Conservation (phyloP, 1,284 basidiomycete genomes). For the Ustanciosporium gigantosporum region DNA sequence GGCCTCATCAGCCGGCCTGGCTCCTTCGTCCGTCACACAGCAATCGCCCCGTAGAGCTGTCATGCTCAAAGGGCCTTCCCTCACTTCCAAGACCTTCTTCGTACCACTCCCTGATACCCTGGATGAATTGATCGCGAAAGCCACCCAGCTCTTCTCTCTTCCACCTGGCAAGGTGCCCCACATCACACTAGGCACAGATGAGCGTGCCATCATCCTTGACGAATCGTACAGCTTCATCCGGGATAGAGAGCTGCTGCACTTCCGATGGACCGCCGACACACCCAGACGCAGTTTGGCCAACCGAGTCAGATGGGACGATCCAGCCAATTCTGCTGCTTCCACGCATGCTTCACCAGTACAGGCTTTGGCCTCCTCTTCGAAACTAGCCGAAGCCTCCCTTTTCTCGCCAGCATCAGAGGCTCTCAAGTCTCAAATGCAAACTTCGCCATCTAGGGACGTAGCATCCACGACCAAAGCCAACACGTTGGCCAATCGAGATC, state of each 20-base stretch:
- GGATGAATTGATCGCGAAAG: constrained; percentile 47
- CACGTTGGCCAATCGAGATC: constrained; percentile 29
- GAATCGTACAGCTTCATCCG: constrained; percentile 53
- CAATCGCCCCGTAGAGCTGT: constrained; percentile 33
- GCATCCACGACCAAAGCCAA: constrained; percentile 23
- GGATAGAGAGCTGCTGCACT: constrained; percentile 52
- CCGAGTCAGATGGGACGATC: constrained; percentile 46
- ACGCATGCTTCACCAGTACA: constrained; percentile 4
- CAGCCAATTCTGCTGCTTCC: constrained; percentile 2
- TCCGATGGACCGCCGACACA: constrained; percentile 52
- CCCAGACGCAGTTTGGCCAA: constrained; percentile 34
- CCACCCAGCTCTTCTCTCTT: constrained; percentile 46
- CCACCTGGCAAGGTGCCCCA: constrained; percentile 52
- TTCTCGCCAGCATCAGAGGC: constrained; percentile 5
- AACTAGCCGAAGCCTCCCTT: constrained; percentile 1
- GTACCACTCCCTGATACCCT: constrained; percentile 46
- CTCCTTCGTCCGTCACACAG: neutral
- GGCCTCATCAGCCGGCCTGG: too few relatives aligned
- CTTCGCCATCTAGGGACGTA: constrained; percentile 14
- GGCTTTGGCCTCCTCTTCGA: constrained; percentile 2
- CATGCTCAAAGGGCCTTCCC: constrained; percentile 52
- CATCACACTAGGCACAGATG: constrained; percentile 45
- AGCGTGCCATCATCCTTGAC: constrained; percentile 49
- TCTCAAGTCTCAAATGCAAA: constrained; percentile 9
- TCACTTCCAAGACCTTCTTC: constrained; percentile 52